Percentiles rank a stretch among this genome's conserved stretches.
These are phyloP conservation scores for Malus sieversii DNA, from an alignment of 306 rosid genomes.

Conservation along the genomic window DNA sequence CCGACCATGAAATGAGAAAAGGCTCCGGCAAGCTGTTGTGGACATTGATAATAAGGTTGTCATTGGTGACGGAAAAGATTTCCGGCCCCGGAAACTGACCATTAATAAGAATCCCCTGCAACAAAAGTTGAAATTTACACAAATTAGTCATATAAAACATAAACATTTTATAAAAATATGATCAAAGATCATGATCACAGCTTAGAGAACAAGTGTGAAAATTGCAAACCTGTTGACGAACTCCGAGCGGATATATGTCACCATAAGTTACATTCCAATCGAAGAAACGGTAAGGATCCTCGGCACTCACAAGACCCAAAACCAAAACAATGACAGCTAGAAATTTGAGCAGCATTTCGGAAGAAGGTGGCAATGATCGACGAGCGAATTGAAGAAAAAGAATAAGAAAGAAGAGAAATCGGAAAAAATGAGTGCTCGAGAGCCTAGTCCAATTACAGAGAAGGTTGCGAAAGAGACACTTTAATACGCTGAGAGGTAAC, in stretches of 20 bases:
- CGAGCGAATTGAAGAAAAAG: neutral
- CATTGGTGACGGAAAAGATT: conserved; percentile 67
- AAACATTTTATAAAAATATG: neutral
- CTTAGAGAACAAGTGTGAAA: neutral
- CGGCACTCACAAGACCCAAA: conserved; percentile 22
- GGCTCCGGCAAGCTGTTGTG: conserved; percentile 69
- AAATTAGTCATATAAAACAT: neutral
- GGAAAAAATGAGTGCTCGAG: neutral
- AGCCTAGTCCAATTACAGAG: neutral
- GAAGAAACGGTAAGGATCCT: conserved; percentile 66
- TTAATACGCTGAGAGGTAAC: neutral
- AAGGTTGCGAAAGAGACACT: conserved; percentile 10
- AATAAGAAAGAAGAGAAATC: neutral
- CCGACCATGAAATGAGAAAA: conserved; percentile 75
- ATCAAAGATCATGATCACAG: neutral
- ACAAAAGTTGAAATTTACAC: neutral
- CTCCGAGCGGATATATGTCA: conserved; percentile 64
- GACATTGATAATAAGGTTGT: conserved; percentile 75
- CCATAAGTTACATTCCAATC: conserved; percentile 77
- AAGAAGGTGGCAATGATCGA: neutral
- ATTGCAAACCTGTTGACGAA: conserved; percentile 50
- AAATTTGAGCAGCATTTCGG: conserved; percentile 2
- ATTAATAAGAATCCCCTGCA: conserved; percentile 77
- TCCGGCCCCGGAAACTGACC: conserved; percentile 91
- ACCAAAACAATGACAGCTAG: conserved; percentile 9